phyloP scores from a whole-genome alignment of 306 rosid genomes.

The Corylus heterophylla region DNA sequence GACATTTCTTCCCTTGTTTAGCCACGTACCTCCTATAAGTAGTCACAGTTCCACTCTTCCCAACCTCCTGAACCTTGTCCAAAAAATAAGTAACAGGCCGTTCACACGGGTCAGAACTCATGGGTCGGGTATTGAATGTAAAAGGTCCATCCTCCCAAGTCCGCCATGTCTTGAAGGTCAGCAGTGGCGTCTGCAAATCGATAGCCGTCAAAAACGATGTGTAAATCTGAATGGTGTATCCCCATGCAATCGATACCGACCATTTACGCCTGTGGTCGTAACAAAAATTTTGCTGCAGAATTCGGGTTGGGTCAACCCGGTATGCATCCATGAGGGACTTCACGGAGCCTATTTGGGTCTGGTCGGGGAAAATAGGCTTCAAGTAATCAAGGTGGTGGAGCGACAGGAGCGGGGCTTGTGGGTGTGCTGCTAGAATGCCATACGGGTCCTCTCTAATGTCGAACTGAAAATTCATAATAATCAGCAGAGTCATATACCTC shows the following conservation, averaged over 20 bases:
- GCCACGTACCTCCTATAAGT: constrained; percentile 43
- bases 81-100: constrained; percentile 56
- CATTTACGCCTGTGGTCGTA: constrained; percentile 54
- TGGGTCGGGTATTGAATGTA: constrained; percentile 72
- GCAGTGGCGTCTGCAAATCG: constrained; percentile 66
- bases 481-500: constrained; percentile 6
- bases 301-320: constrained; percentile 62
- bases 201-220: constrained; percentile 47
- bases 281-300: constrained; percentile 72
- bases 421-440: constrained; percentile 88
- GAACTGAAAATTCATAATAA: constrained; percentile 47
- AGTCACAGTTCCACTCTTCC: constrained; percentile 52
- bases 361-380: constrained; percentile 59
- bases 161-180: constrained; percentile 86
- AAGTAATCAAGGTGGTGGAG: constrained; percentile 80
- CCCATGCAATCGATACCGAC: constrained; percentile 90
- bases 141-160: constrained; percentile 73
- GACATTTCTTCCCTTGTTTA: constrained; percentile 39
- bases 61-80: constrained; percentile 39
- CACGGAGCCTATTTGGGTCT: constrained; percentile 47
- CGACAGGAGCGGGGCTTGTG: constrained; percentile 77
- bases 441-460: constrained; percentile 73
- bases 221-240: constrained; percentile 77
- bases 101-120: constrained; percentile 66
- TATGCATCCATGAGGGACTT: constrained; percentile 57